A percentile compares a stretch with the other conserved stretches of the same genome.
These are phyloP conservation scores for Penicillium ucsense DNA, from an alignment of 495 filamentous ascomycete genomes.

Conservation along the genomic window DNA sequence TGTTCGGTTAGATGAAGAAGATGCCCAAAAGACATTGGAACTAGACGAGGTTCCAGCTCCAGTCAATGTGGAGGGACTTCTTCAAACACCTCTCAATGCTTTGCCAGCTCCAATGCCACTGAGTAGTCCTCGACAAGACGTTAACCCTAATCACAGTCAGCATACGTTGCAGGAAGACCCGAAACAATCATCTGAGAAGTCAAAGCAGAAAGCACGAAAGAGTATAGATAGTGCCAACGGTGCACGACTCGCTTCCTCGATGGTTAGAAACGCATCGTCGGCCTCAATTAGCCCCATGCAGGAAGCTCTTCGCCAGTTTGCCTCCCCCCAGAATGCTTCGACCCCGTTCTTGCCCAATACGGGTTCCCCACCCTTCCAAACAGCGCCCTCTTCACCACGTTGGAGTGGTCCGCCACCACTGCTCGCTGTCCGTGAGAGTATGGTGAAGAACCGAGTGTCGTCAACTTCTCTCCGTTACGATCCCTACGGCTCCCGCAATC, in stretches of 20 bases:
- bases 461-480: constrained; percentile 31
- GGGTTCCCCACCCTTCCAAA: constrained; percentile 9
- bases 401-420: constrained; percentile 31
- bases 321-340: constrained; percentile 27
- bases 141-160: no score
- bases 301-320: constrained; percentile 1
- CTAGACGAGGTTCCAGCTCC: constrained; percentile 46
- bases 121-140: constrained; percentile 2
- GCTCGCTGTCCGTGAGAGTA: constrained; percentile 32
- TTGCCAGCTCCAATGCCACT: constrained; percentile 26
- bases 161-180: no score
- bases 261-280: constrained; percentile 12
- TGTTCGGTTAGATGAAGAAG: constrained; percentile 34
- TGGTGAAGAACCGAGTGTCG: constrained; percentile 28
- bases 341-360: constrained; percentile 32
- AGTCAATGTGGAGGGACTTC: constrained; percentile 55
- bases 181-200: constrained; percentile 2
- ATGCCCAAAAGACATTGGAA: constrained; percentile 13
- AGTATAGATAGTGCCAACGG: constrained; percentile 2
- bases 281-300: constrained; percentile 6
- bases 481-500: constrained; percentile 22
- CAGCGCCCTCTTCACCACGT: constrained; percentile 9
- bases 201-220: constrained; percentile 4
- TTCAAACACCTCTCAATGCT: constrained; percentile 54
- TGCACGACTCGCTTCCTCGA: background rate